phyloP scores from a whole-genome alignment of 495 filamentous ascomycete genomes.

The Diplogelasinospora grovesii region DNA sequence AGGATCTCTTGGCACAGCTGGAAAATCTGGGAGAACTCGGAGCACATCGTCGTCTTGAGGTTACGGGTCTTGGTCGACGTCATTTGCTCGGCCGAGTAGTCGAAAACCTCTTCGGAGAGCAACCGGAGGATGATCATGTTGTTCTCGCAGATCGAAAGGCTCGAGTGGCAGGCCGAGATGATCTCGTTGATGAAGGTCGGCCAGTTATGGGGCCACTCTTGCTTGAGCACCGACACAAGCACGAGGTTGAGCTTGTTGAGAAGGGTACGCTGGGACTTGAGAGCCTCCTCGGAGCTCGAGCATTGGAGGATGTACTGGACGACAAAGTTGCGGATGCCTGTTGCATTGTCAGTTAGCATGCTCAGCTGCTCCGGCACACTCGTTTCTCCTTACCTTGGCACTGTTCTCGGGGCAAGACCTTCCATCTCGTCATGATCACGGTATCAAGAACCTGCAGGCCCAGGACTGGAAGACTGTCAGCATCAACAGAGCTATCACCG shows the following conservation, averaged over 20 bases:
- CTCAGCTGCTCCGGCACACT: no score
- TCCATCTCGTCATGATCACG: constrained; percentile 99
- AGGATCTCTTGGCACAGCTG: constrained; percentile 92
- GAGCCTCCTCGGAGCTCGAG: constrained; percentile 78
- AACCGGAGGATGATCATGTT: constrained; percentile 98
- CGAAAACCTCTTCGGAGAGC: constrained; percentile 96
- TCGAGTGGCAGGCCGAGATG: constrained; percentile 87
- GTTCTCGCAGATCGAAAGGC: constrained; percentile 96
- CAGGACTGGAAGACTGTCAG: constrained; percentile 62
- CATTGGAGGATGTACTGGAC: constrained; percentile 95
- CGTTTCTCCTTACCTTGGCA: constrained; percentile 78
- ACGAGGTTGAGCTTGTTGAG: constrained; percentile 97
- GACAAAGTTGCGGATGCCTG: constrained; percentile 97
- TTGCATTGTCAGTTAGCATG: constrained; percentile 5
- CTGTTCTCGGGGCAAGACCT: constrained; percentile 89
- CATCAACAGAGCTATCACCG: constrained; percentile 1
- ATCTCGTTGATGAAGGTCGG: constrained; percentile 99
- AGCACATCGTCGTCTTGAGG: constrained; percentile 95
- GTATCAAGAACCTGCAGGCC: constrained; percentile 94
- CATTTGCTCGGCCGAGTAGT: constrained; percentile 98
- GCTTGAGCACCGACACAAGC: constrained; percentile 93
- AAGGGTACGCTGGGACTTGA: constrained; percentile 73
- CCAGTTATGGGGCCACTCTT: constrained; percentile 99
- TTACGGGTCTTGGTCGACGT: constrained; percentile 93
- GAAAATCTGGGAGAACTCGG: constrained; percentile 96